Evolutionary conservation across 2,329 filamentous ascomycete species (phyloP).

Genomic region (Fusarium sp.): DNA sequence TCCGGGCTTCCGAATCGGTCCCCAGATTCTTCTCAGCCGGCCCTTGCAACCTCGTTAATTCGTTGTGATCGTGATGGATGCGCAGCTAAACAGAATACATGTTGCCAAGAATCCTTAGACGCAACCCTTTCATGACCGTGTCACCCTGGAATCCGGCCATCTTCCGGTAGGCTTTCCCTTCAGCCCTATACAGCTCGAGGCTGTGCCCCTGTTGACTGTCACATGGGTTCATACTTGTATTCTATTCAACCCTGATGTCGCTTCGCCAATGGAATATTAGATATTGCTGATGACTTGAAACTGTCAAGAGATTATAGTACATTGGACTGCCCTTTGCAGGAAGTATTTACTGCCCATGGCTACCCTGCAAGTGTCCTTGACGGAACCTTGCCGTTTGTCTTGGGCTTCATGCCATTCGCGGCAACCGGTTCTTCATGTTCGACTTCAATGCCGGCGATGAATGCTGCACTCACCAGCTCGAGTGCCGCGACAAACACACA

Average conservation of each 20-base stretch:
- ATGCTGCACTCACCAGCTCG: slow-evolving; percentile 84
- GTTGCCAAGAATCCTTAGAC: slow-evolving; percentile 26
- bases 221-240: slow-evolving; percentile 5
- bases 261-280: background rate
- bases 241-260: background rate
- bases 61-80: slow-evolving; percentile 16
- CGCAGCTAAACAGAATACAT: slow-evolving; percentile 10
- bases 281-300: background rate
- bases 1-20: slow-evolving; percentile 16
- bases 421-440: slow-evolving; percentile 41
- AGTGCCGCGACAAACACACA: slow-evolving; percentile 91
- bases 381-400: slow-evolving; percentile 28
- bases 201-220: background rate
- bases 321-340: background rate
- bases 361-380: slow-evolving; percentile 9
- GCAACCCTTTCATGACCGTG: slow-evolving; percentile 20
- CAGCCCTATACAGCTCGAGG: slow-evolving; percentile 33
- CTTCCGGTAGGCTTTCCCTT: slow-evolving; percentile 35
- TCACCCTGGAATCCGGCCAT: slow-evolving; percentile 34
- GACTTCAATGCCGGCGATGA: slow-evolving; percentile 83
- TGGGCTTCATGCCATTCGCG: slow-evolving; percentile 5
- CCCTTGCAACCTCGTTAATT: slow-evolving; percentile 10
- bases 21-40: slow-evolving; percentile 16
- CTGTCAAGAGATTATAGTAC: background rate
- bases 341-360: background rate